Evolutionary conservation across 164 flowering plant genomes (phyloP), one percentile per base, ranked within the genome.

Genomic region (Magnolia kwangsiensis): DNA sequence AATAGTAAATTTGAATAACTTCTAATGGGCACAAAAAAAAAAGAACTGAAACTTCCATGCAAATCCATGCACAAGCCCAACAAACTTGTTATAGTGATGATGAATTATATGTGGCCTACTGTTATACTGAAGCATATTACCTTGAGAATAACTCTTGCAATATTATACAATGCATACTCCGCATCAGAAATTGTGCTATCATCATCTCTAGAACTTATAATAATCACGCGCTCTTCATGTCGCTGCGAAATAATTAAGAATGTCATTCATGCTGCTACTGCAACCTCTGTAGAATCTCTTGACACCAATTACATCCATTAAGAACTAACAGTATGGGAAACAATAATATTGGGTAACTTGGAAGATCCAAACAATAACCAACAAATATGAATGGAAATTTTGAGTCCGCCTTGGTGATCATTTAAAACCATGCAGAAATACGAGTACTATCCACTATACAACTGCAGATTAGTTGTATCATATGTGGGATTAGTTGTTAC

Each of bases 191-290:
- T 81, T 31, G 63, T 45, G 21, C 74, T 65, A 1, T 85, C 93
- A 75, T 79, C 85, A 51, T 87, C 89, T 76, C 82, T 87, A 1
- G 97, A 94, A 81, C 92, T 92, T 78, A 94, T 90, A 72, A 94
- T 92, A 37, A 94, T 90, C 3, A 91, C 97, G 69, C 98, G 90
- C 75, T 91, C 97, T 81, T 94, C 97, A 74, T 88, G 84, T 75
- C 88, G 79, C 97, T 94, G 88, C 77, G 81, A 78, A 77, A 81
- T 20, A 82, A 24, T 14, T 16, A 55, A 75, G n/a, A 19, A 74
- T 19, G 50, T 29, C 20, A 18, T 65, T 51, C 67, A 51, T 45
- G 13, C 67, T 65, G 70, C 69, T 18, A 19, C 2, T 21, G 63
- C 59, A 74, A 19, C 23, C 45, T 10, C 13, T 49, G 24, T 31